Conservation (phyloP, 495 filamentous ascomycete species). For the Penicillium cosmopolitanum region DNA sequence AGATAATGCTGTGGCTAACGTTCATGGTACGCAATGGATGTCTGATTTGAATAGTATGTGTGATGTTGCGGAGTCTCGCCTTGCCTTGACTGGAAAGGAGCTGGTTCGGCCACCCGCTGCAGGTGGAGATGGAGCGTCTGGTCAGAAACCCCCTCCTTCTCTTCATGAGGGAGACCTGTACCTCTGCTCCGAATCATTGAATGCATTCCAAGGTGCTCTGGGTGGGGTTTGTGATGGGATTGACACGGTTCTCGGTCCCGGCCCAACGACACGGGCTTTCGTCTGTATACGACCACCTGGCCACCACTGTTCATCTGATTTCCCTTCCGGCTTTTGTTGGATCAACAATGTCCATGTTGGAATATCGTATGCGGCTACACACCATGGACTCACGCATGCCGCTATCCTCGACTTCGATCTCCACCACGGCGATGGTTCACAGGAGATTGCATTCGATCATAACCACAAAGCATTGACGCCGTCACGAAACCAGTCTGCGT, state of each 20-base stretch:
- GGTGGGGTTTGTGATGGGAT: conserved; percentile 91
- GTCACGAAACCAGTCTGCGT: conserved; percentile 65
- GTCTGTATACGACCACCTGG: conserved; percentile 85
- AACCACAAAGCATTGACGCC: conserved; percentile 63
- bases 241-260: conserved; percentile 76
- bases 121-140: conserved; percentile 41
- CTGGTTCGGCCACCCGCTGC: conserved; percentile 62
- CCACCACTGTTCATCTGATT: conserved; percentile 87
- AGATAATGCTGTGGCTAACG: conserved; percentile 73
- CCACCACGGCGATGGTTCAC: conserved; percentile 95
- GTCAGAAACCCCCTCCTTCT: conserved; percentile 31
- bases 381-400: conserved; percentile 86
- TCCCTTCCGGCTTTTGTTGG: conserved; percentile 97
- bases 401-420: conserved; percentile 97
- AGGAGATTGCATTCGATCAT: conserved; percentile 86
- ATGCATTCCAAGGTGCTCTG: conserved; percentile 86
- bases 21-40: conserved; percentile 90
- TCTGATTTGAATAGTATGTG: conserved; percentile 86
- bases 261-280: conserved; percentile 67
- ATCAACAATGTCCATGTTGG: conserved; percentile 98
- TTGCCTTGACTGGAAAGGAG: conserved; percentile 76
- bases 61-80: conserved; percentile 69
- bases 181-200: conserved; percentile 78
- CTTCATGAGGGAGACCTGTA: conserved; percentile 89
- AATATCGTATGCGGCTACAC: conserved; percentile 82